Evolutionary conservation across 1,284 basidiomycete species (phyloP).

Genomic region (Boletus smithii): DNA sequence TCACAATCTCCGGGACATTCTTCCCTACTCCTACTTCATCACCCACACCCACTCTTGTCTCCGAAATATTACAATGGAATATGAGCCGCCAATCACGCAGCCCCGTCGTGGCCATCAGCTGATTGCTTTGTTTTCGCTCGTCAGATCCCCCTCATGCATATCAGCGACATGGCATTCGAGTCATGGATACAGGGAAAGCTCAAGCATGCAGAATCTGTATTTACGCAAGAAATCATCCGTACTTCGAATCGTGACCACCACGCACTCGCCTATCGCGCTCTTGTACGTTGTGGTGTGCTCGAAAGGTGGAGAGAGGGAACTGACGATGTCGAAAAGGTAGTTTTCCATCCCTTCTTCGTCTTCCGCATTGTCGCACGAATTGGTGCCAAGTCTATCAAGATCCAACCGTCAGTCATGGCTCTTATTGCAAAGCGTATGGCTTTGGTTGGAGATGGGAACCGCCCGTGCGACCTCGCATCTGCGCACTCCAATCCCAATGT

Average conservation of each 20-base stretch:
- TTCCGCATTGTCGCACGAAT: neutral
- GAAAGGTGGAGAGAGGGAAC: slow-evolving; percentile 2
- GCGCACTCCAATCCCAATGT: neutral
- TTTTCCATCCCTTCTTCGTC: neutral
- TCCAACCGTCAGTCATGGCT: slow-evolving; percentile 3
- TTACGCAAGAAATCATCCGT: slow-evolving; percentile 1
- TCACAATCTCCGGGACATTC: neutral
- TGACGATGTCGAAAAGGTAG: slow-evolving; percentile 8
- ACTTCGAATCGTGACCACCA: neutral
- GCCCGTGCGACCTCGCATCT: slow-evolving; percentile 1
- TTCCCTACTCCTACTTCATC: slow-evolving; percentile 8
- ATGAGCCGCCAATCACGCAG: neutral
- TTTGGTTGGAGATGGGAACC: slow-evolving; percentile 1
- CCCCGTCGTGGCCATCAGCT: neutral
- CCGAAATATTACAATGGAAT: neutral
- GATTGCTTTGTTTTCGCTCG: neutral
- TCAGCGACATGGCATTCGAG: neutral
- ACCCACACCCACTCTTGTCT: neutral
- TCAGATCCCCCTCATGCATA: slow-evolving; percentile 2
- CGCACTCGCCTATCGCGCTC: slow-evolving; percentile 4
- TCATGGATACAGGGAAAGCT: slow-evolving; percentile 5
- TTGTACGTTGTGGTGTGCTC: neutral
- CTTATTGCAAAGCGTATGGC: slow-evolving; percentile 5
- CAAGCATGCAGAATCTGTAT: slow-evolving; percentile 5
- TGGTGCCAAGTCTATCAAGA: slow-evolving; percentile 9